Evolutionary conservation across 1,284 basidiomycete genomes (phyloP), one percentile per base, ranked within the genome.

Genomic region (Malassezia pachydermatis): DNA sequence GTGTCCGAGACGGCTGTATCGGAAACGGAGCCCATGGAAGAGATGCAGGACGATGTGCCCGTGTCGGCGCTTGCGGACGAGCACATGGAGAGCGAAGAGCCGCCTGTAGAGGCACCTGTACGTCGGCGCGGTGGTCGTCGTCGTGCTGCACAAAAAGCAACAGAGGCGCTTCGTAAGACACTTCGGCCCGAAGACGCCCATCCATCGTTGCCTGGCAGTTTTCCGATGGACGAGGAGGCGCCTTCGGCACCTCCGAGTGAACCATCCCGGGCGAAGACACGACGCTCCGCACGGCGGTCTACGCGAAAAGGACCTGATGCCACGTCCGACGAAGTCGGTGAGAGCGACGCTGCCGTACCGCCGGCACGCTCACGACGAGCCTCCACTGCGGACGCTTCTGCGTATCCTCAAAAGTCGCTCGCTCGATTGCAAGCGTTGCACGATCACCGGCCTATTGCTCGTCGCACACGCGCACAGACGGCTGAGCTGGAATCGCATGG

Each of bases 401-500:
- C 37, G 9, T 46, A 46, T 27, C 44, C 49, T 13, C 43, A 41
- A 5, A 32, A 22, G 5, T 42, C 50, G 13, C 50, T 47, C 9
- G 50, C 50, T 7, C 50, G 40, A n/a, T 37, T 47, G 4, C 20
- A 52, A 25, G 50, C 50, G 8, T 7, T 42, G 16, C 17, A 28
- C 33, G 50, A 52, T 19, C 6, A 24, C 1, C 39, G 29, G 6
- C 50, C 50, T 10, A 52, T 52, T 35, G 50, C 50, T 5, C 44
- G 50, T 6, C 44, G 50, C 22, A 52, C 50, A 23, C 50, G 50
- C 19, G 50, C 50, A 16, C 41, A 45, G 28, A 34, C 33, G 6
- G 45, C 39, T 6, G 50, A 52, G 29, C 45, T 46, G 23, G 50
- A 46, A 23, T 52, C 50, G 30, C 50, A 42, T 13, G 50, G 45